Percentiles rank a stretch among this genome's conserved stretches.
phyloP scores from a whole-genome alignment of 306 rosid genomes.

The Medicago arabica region DNA sequence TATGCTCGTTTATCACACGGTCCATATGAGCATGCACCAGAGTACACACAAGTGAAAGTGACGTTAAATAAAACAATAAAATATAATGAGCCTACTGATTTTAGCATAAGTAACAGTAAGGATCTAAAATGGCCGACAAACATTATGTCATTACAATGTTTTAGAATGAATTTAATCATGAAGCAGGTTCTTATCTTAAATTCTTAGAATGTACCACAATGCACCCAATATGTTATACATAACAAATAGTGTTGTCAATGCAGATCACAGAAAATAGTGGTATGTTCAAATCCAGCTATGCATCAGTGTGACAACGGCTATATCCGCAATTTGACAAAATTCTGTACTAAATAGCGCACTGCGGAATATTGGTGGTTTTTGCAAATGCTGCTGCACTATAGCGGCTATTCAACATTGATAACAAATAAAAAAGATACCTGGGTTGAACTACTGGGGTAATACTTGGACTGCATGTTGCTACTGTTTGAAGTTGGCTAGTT shows the following conservation, averaged over 20 bases:
- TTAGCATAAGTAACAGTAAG: not conserved
- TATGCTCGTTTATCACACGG: not conserved
- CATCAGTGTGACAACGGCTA: not conserved
- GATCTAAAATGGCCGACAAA: not conserved
- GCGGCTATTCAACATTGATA: not conserved
- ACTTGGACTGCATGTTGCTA: slow-evolving; percentile 20
- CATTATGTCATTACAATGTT: not conserved
- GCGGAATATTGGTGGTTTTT: not conserved
- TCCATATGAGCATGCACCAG: not conserved
- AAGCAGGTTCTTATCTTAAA: slow-evolving; percentile 9
- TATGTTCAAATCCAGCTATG: not conserved
- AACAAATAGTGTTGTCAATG: not conserved
- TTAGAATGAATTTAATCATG: not conserved
- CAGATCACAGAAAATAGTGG: not conserved
- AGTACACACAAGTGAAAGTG: not conserved
- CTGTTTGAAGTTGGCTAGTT: slow-evolving; percentile 27
- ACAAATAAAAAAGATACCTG: slow-evolving; percentile 33
- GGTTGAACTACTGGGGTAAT: slow-evolving; percentile 31
- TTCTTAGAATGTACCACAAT: not conserved
- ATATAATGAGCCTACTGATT: not conserved
- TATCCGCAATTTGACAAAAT: not conserved
- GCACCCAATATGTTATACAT: slow-evolving; percentile 1
- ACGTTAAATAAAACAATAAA: not conserved
- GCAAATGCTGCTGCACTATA: not conserved
- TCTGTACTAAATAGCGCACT: not conserved